Base-by-base conservation (phyloP, 257 asterid species). In the Prunella vulgaris region DNA sequence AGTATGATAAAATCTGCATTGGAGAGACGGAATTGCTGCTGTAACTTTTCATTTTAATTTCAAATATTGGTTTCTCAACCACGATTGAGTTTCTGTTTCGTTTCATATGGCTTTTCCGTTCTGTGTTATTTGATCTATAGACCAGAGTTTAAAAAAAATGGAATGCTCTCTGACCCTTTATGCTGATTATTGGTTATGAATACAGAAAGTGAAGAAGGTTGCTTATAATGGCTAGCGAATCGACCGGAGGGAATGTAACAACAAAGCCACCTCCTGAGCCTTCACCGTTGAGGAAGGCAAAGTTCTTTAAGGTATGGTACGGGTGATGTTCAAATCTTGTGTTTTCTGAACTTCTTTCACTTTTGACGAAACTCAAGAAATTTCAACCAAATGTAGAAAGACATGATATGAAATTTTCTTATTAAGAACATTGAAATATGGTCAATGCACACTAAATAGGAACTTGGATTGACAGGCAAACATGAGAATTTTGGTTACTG, bases 181-280 rank as follows among this genome's bases (percentile, higher is more conserved):
- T 69, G 51, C 22, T 52, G 69, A 64, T 54, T 62, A 37, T 46
- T 32, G 24, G 67, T 60, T 48, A 27, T 58, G 60, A 7, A 60
- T 53, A 71, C 63, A 60, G 82, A 68, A 54, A 63, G 40, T 59
- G 69, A 75, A 77, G 71, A 72, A 65, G 53, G 71, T 48, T 46
- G 35, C 76, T 66, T 7, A 20, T 25, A 64, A 93, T 93, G 98
- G 95, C 97, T 22, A 83, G 73, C 24, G 93, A 87, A 83, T 74
- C 89, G 3, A 87, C 87, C 22, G 97, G 94, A 64, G 84, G 79
- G 20, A 84, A 64, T 48, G 81, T 73, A 2, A 72, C 84, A 49
- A 77, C 88, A 49, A 93, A 93, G 79, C 87, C 95, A 12, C 97
- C 98, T n/a, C 98, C 98, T 0, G 96, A 88, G 86, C 98, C 98